These are phyloP conservation scores for Gnomoniopsis sp. DNA, from an alignment of 2,329 filamentous ascomycete genomes.

Conservation along the genomic window DNA sequence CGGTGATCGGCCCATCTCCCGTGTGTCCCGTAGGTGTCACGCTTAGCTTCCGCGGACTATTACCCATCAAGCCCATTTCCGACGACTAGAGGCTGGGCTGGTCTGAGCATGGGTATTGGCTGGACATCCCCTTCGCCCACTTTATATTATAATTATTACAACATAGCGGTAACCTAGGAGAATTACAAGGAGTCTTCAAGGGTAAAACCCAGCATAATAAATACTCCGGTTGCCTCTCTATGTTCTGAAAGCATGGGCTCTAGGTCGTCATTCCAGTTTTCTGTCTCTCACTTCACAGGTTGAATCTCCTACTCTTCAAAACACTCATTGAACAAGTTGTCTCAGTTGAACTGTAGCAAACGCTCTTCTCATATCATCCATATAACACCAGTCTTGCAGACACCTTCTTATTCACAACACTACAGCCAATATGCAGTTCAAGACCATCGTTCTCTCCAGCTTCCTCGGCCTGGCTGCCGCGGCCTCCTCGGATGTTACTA, in stretches of 20 bases:
- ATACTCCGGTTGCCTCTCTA: not conserved
- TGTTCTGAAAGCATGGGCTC: not conserved
- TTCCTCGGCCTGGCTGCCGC: conserved; percentile 12
- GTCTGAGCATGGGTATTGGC: not conserved
- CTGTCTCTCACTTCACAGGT: not conserved
- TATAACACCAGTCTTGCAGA: conserved; percentile 7
- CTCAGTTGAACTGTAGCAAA: not conserved
- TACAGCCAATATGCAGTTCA: conserved; percentile 17
- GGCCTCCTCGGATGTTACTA: conserved; percentile 6
- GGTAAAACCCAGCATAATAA: not conserved
- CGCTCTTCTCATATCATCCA: not conserved
- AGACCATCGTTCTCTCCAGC: conserved; percentile 11
- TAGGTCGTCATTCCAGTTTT: not conserved
- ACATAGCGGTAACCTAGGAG: not conserved
- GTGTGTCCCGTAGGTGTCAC: not conserved
- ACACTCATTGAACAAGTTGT: not conserved
- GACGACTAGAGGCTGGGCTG: not conserved
- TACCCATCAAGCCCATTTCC: not conserved
- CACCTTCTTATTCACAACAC: conserved; percentile 3
- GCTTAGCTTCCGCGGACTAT: not conserved
- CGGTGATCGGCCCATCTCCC: not conserved
- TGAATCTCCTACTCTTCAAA: not conserved
- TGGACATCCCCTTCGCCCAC: not conserved
- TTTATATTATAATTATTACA: not conserved
- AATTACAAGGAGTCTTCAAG: not conserved